phyloP scores from a whole-genome alignment of 768 basidiomycete species.

The Mycena sanguinolenta region DNA sequence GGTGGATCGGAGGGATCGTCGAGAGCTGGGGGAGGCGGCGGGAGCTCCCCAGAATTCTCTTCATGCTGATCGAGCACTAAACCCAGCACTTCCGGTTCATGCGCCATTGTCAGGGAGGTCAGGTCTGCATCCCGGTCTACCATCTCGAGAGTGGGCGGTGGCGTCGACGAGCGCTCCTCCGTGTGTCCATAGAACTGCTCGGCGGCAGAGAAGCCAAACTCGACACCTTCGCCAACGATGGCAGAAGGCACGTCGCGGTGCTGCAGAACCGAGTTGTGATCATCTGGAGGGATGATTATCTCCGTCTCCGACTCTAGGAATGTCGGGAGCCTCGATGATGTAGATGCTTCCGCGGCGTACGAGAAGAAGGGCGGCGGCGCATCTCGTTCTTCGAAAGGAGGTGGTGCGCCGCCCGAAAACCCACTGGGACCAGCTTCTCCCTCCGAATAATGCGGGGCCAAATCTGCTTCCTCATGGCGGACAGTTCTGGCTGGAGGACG shows the following conservation, averaged over 20 bases:
- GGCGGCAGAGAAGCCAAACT: slow-evolving; percentile 79
- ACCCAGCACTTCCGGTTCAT: slow-evolving; percentile 68
- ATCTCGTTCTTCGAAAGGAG: slow-evolving; percentile 88
- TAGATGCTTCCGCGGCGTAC: slow-evolving; percentile 68
- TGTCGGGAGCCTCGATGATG: slow-evolving; percentile 72
- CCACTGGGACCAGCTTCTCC: slow-evolving; percentile 85
- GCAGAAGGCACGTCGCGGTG: slow-evolving; percentile 46
- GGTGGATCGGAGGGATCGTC: slow-evolving; percentile 92
- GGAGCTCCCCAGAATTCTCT: slow-evolving; percentile 58
- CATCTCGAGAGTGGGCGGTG: slow-evolving; percentile 84
- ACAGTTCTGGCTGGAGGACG: slow-evolving; percentile 80
- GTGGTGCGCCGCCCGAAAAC: slow-evolving; percentile 74
- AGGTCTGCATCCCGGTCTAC: slow-evolving; percentile 79
- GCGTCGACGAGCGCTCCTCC: slow-evolving; percentile 73
- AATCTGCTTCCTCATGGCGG: slow-evolving; percentile 75
- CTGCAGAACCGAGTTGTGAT: slow-evolving; percentile 53
- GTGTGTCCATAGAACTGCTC: slow-evolving; percentile 89
- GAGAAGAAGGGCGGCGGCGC: slow-evolving; percentile 81
- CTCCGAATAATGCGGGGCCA: slow-evolving; percentile 74
- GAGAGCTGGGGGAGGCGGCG: slow-evolving; percentile 85
- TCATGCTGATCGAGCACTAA: slow-evolving; percentile 69
- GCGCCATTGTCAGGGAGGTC: slow-evolving; percentile 72
- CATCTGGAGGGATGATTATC: slow-evolving; percentile 71
- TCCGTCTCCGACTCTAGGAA: slow-evolving; percentile 87
- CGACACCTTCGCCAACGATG: slow-evolving; percentile 80